These are phyloP conservation scores for Pterocarpus santalinus DNA, from an alignment of 306 rosid genomes.

Conservation along the genomic window DNA sequence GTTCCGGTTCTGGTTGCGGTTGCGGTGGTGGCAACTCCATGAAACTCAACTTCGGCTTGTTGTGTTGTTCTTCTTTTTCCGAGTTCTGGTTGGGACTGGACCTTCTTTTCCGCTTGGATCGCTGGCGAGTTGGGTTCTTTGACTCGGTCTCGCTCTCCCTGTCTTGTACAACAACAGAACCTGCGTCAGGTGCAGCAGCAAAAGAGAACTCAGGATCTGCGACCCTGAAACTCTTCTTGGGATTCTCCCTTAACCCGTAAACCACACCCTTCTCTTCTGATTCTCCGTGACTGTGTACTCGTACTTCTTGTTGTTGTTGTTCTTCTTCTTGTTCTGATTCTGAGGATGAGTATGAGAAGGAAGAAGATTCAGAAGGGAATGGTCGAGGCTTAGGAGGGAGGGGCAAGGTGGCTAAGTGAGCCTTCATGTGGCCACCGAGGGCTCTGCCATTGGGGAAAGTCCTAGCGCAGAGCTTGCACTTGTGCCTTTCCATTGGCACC, in stretches of 20 bases:
- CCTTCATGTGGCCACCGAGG: constrained; percentile 95
- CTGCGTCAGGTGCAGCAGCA: constrained; percentile 43
- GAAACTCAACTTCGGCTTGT: constrained; percentile 45
- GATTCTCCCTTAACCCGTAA: constrained; percentile 73
- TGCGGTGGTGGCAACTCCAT: not conserved
- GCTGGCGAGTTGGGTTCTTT: constrained; percentile 73
- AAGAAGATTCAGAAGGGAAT: constrained; percentile 39
- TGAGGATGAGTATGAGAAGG: constrained; percentile 44
- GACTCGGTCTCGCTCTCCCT: constrained; percentile 89
- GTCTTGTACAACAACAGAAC: constrained; percentile 67
- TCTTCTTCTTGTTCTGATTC: not conserved
- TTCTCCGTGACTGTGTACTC: constrained; percentile 1
- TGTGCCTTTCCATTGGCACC: constrained; percentile 73
- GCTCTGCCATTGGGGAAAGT: constrained; percentile 81
- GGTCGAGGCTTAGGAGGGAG: constrained; percentile 66
- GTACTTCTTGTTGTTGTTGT: constrained; percentile 35
- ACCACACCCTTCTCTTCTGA: constrained; percentile 53
- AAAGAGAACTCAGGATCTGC: constrained; percentile 74
- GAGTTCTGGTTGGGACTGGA: constrained; percentile 9
- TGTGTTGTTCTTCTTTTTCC: constrained; percentile 6
- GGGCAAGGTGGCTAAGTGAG: constrained; percentile 73
- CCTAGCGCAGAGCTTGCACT: constrained; percentile 88
- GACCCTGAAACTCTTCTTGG: constrained; percentile 64
- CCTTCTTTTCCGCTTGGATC: constrained; percentile 75
- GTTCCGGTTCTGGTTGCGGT: constrained; percentile 51